Percentiles rank a stretch among this genome's conserved stretches.
Conservation (phyloP, 2,329 filamentous ascomycete genomes). For the Talaromyces marneffei region DNA sequence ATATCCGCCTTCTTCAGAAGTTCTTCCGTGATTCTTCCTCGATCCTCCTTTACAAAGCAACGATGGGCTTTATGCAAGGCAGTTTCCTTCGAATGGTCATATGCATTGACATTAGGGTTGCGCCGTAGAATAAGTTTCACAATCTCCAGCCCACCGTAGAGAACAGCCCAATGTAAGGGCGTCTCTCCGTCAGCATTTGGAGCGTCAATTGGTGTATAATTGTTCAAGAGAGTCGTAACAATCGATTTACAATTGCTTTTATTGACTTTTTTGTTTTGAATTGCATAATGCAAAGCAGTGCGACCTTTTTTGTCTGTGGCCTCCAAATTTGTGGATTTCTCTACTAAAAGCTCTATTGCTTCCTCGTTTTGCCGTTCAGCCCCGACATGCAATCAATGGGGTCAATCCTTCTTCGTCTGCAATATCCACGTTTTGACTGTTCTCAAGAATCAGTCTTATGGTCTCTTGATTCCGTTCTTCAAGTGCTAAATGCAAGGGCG, state of each 20-base stretch:
- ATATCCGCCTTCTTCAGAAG: neutral
- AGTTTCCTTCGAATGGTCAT: neutral
- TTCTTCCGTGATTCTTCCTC: neutral
- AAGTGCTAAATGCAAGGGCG: neutral
- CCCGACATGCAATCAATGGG: neutral
- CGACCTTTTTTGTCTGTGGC: neutral
- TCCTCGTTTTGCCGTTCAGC: neutral
- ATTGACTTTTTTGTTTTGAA: neutral
- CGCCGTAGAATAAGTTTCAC: neutral
- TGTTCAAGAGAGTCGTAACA: neutral
- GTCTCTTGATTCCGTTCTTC: neutral
- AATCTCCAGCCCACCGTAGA: neutral
- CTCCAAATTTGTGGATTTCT: neutral
- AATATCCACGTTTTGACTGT: neutral
- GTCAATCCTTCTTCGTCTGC: neutral
- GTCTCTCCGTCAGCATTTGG: neutral
- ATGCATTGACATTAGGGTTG: neutral
- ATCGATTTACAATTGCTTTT: neutral
- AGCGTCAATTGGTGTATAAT: neutral
- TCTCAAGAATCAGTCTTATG: neutral
- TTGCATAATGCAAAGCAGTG: neutral
- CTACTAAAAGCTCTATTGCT: neutral
- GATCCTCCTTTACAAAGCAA: neutral
- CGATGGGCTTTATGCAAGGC: neutral
- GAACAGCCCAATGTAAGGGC: neutral